Base-by-base conservation (phyloP, 139 green algal genomes). In the Yamagishiella unicocca region DNA sequence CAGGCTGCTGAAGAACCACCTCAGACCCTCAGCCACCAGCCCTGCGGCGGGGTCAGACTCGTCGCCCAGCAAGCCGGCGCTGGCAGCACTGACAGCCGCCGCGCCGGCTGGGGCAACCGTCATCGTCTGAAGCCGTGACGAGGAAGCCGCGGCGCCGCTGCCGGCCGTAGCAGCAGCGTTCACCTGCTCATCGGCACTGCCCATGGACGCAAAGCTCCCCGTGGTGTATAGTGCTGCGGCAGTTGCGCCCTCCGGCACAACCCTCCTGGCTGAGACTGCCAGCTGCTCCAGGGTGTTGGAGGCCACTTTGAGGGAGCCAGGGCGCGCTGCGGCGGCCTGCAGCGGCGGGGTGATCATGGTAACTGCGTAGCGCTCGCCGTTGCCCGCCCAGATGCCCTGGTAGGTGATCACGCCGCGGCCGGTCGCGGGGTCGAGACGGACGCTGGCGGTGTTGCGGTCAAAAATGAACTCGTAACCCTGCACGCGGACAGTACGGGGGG, bases 1-100 rank as follows among this genome's bases (percentile, higher is more conserved):
- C n/a, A 91, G 67, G 42, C 42, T 40, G 38, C 46, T 89, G 83
- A 91, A 91, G 62, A 91, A 87, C 29, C 40, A n/a, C 53, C 46
- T 50, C 40, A 91, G 88, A 19, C 81, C 82, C 40, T 86, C 53
- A 12, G 21, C 42, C 46, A 89, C 74, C 42, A 71, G 43, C 84
- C 19, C 19, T 2, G 38, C 43, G 43, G 61, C 42, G 22, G 37
- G 25, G n/a, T 84, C 50, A 58, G 50, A 58, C 50, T 25, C 64
- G 19, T 27, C 33, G 67, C 55, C 70, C 42, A 37, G 9, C 27
- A 40, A 78, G 40, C 38, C 70, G 14, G 42, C 42, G 45, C 72
- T 81, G 31, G 43, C 72, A 45, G 72, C 27, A 45, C 43, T 62
- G 43, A 64, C 14, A 2, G 25, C 43, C 72, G 42, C 72, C 1